Evolutionary conservation across 257 asterid species (phyloP), one percentile per base, ranked within the genome.

Genomic region (Verbascum thapsus): DNA sequence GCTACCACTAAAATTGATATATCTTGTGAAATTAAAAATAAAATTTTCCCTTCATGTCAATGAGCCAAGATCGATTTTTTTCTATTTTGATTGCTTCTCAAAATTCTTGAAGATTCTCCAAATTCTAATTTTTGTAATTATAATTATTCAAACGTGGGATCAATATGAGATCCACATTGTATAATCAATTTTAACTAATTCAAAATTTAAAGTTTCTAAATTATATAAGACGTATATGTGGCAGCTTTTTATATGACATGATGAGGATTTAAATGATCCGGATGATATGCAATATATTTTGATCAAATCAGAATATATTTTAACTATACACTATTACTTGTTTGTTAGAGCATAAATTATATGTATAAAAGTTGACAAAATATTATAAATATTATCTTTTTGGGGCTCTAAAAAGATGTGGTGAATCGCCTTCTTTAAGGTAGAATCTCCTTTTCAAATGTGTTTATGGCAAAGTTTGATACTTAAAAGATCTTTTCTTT

Each of bases 391-490:
- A 47, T 26, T 17, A 30, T 41, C 51, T 40, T 40, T 42, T 64
- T 49, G 68, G 56, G 53, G 72, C 41, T 71, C 78, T 26, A 63
- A 71, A 34, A 52, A 69, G 85, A 74, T 70, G 34, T 60, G 42
- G 64, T 58, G 85, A 73, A 76, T 69, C 78, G 45, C 53, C 44
- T 19, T 18, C 57, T 63, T 54, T 72, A 15, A 16, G 41, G 70
- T 39, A 60, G 53, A 63, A 76, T 76, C 75, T 62, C 76, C 77
- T 76, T 55, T 63, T 45, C 61, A 58, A 70, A 52, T 76, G 64
- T 53, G 53, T 7, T 53, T 43, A 54, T 38, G 47, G 38, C 61
- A 38, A 19, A 52, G 55, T 54, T 67, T 63, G 73, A 70, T 69
- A 60, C 66, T n/a, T 44, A 16, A 7, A 42, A 15, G 63, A 66